phyloP scores from a whole-genome alignment of 1,284 basidiomycete species.

The Pseudozyma pruni region DNA sequence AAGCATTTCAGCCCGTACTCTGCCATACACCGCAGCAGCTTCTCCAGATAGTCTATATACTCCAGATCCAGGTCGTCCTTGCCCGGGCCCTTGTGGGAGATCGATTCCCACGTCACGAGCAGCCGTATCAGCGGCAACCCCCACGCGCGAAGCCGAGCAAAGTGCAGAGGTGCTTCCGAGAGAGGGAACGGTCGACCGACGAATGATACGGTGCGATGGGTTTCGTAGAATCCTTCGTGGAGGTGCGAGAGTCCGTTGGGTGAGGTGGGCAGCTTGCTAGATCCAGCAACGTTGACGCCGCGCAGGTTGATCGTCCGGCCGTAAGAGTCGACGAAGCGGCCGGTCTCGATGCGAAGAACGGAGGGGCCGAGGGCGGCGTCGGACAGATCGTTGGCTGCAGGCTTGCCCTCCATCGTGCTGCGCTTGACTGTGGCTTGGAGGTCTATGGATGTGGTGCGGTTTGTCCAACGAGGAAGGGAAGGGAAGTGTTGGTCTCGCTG shows the following conservation, averaged over 20 bases:
- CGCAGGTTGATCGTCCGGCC: slow-evolving; percentile 67
- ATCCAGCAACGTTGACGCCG: slow-evolving; percentile 68
- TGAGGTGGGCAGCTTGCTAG: slow-evolving; percentile 63
- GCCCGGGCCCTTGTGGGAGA: slow-evolving; percentile 79
- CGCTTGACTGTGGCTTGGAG: background rate
- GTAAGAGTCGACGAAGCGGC: slow-evolving; percentile 63
- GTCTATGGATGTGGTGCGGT: background rate
- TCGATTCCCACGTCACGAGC: slow-evolving; percentile 94
- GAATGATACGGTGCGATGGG: slow-evolving; percentile 67
- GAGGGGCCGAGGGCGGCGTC: slow-evolving; percentile 36
- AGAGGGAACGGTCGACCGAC: slow-evolving; percentile 68
- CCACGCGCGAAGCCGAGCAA: slow-evolving; percentile 66
- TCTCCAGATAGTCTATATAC: slow-evolving; percentile 83
- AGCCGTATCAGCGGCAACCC: slow-evolving; percentile 70
- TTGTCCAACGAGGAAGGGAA: background rate
- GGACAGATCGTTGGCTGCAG: slow-evolving; percentile 55
- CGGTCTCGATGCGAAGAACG: slow-evolving; percentile 29
- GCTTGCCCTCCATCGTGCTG: slow-evolving; percentile 12
- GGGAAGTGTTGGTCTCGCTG: background rate
- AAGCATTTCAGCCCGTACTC: slow-evolving; percentile 84
- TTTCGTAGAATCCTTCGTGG: slow-evolving; percentile 56
- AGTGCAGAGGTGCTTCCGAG: slow-evolving; percentile 60
- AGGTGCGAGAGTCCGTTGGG: slow-evolving; percentile 51
- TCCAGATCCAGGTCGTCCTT: slow-evolving; percentile 76
- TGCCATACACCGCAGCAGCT: slow-evolving; percentile 80